Conservation (phyloP, 768 basidiomycete genomes). For the Lentinula guzmanii region DNA sequence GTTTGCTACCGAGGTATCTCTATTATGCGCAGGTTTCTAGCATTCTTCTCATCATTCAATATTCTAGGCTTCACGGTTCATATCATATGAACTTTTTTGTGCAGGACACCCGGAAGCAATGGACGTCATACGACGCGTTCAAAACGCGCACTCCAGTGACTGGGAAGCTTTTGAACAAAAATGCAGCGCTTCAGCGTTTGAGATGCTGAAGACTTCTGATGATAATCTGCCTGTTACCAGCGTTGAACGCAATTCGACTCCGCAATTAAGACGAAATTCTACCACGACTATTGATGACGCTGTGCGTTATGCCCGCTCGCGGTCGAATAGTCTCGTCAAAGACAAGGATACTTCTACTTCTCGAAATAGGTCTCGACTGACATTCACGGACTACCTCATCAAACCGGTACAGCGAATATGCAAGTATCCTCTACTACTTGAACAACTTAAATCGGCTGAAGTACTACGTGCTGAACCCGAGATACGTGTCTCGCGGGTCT, state of each 20-base stretch:
- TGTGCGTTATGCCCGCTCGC: conserved; percentile 29
- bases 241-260: conserved; percentile 15
- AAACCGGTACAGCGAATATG: conserved; percentile 96
- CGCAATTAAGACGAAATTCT: conserved; percentile 28
- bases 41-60: conserved; percentile 3
- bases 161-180: conserved; percentile 83
- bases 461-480: conserved; percentile 17
- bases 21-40: conserved; percentile 3
- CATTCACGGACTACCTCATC: conserved; percentile 86
- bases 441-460: conserved; percentile 48
- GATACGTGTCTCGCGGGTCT: conserved; percentile 9
- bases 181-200: conserved; percentile 52
- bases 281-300: conserved; percentile 44
- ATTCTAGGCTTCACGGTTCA: conserved; percentile 63
- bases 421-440: conserved; percentile 88
- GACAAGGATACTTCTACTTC: conserved; percentile 23
- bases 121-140: conserved; percentile 62
- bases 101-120: conserved; percentile 80
- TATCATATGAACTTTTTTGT: conserved; percentile 82
- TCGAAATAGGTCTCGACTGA: conserved; percentile 33
- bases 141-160: conserved; percentile 58
- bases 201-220: conserved; percentile 21
- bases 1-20: conserved; percentile 51
- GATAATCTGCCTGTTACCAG: conserved; percentile 15
- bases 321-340: conserved; percentile 21